Evolutionary conservation across 2,329 filamentous ascomycete species (phyloP).

Genomic region (Bipolaris gigantea): DNA sequence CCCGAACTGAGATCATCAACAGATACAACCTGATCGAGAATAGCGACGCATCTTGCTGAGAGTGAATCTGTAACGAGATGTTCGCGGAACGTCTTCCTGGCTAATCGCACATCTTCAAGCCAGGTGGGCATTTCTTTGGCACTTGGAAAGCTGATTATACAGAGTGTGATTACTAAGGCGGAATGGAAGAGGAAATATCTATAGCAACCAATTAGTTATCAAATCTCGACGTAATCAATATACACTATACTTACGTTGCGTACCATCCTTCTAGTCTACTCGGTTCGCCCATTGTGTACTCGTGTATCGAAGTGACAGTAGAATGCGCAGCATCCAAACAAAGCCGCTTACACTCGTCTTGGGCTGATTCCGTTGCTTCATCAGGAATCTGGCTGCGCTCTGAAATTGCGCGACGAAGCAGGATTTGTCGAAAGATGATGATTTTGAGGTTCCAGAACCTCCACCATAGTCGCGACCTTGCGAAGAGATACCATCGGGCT

Average conservation of each 20-base stretch:
- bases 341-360: slow-evolving; percentile 27
- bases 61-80: slow-evolving; percentile 27
- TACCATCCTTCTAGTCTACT: slow-evolving; percentile 32
- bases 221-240: background rate
- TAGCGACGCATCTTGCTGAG: slow-evolving; percentile 30
- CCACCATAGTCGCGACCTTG: slow-evolving; percentile 30
- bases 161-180: slow-evolving; percentile 28
- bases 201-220: background rate
- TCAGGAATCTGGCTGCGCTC: slow-evolving; percentile 26
- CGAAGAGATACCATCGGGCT: slow-evolving; percentile 26
- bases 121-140: slow-evolving; percentile 18
- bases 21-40: slow-evolving; percentile 29
- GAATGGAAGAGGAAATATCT: slow-evolving; percentile 33
- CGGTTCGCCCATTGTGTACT: slow-evolving; percentile 23
- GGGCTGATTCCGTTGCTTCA: slow-evolving; percentile 18
- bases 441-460: slow-evolving; percentile 34
- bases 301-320: slow-evolving; percentile 28
- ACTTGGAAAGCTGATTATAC: slow-evolving; percentile 30
- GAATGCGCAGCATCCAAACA: slow-evolving; percentile 32
- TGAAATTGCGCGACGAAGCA: slow-evolving; percentile 27
- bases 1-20: slow-evolving; percentile 20
- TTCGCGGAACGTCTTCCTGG: slow-evolving; percentile 25
- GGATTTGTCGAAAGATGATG: slow-evolving; percentile 29
- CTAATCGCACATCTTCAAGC: slow-evolving; percentile 27
- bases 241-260: slow-evolving; percentile 22